phyloP scores from a whole-genome alignment of 202 grass and related monocot species.

The Schoenoplectus tabernaemontani region DNA sequence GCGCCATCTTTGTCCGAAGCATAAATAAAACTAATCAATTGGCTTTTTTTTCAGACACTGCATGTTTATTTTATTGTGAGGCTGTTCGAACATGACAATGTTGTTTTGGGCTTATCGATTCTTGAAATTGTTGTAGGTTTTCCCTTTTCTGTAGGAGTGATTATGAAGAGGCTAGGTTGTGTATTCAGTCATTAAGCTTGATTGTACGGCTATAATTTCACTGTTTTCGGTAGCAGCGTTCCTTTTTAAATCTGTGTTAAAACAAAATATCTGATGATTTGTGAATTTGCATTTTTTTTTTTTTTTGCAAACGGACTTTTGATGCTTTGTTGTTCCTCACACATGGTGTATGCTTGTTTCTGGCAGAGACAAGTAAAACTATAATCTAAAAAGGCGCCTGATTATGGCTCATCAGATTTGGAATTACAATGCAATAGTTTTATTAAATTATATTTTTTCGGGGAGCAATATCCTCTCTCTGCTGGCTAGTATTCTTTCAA shows the following conservation, averaged over 20 bases:
- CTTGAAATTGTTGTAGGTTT: not conserved
- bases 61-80: not conserved
- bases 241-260: not conserved
- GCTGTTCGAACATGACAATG: not conserved
- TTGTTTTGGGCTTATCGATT: not conserved
- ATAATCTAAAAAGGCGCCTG: not conserved
- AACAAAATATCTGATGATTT: not conserved
- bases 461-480: too few relatives aligned
- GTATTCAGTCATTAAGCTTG: not conserved
- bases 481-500: not conserved
- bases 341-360: not conserved
- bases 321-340: not conserved
- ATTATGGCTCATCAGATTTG: not conserved
- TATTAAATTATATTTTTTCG: too few relatives aligned
- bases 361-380: not conserved
- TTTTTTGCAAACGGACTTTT: not conserved
- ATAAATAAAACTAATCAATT: not conserved
- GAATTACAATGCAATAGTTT: not conserved
- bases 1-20: not conserved
- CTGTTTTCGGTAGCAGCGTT: not conserved
- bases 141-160: not conserved
- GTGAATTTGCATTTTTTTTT: not conserved
- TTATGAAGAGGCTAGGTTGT: not conserved
- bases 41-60: not conserved
- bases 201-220: not conserved